Base-by-base conservation (phyloP, 352 stramenopile genomes). In the Paralagenidium karlingii region DNA sequence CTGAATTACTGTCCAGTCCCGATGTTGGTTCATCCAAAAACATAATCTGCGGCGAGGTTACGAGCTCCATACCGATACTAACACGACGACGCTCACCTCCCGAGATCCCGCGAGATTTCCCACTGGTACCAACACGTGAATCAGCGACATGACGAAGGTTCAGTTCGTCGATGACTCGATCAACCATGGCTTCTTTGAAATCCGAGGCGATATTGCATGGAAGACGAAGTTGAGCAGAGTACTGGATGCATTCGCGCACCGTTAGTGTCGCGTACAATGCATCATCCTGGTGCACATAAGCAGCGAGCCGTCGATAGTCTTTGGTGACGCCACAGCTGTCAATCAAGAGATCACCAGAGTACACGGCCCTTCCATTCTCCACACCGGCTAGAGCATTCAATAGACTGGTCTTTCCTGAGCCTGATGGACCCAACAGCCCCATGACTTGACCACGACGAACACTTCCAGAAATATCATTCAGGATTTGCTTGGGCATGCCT, bases 41-140 rank as follows among this genome's bases (percentile, higher is more conserved):
- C 42, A 90, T 37, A 30, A 91, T 85, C 59, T 87, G 77, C 18
- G 75, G 68, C 31, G 66, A 86, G 19, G 71, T 93, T 22, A 97
- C 84, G 45, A 97, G 82, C 49, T 96, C 87, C 68, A 94, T 94
- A 22, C 83, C 87, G 49, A 97, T 96, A 32, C 73, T 93, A 22
- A 96, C 83, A 18, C 92, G 69, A 28, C 94, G 89, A 22, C 83
- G 69, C 54, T 98, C 92, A 12, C 90, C 92, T 15, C 92, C 90
- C 39, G 82, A 96, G 21, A 98, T 71, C 13, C 94, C 93, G 39
- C 92, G 89, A 6, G 75, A 57, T 0, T 67, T 33, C 11, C 53
- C 52, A 24, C 40, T 59, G 3, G 61, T 51, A 2, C 68, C 68
- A 29, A 90, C 82, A 3, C 70, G 61, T 15, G 63, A 58, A 32